Evolutionary conservation across 345 rosid genomes (phyloP).

Genomic region (Brassica nigra): DNA sequence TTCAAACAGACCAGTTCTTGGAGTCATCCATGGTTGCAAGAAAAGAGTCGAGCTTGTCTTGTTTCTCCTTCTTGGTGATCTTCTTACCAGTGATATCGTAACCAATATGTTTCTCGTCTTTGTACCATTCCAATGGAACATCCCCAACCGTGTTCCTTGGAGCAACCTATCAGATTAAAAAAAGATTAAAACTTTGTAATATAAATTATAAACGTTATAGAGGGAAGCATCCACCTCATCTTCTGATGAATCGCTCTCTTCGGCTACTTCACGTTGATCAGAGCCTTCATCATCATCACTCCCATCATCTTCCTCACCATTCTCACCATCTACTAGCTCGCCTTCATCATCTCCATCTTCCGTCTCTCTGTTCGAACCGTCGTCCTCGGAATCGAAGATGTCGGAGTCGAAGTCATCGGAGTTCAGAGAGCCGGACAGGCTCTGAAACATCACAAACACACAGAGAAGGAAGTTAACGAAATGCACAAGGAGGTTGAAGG

Average conservation of each 20-base stretch:
- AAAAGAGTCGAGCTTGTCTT: slow-evolving; percentile 75
- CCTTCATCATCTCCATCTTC: slow-evolving; percentile 48
- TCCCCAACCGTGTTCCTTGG: slow-evolving; percentile 88
- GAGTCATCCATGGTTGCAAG: slow-evolving; percentile 85
- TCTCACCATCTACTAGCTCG: slow-evolving; percentile 42
- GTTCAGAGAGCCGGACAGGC: slow-evolving; percentile 46
- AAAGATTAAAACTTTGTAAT: neutral
- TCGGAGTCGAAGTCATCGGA: slow-evolving; percentile 49
- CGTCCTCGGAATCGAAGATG: slow-evolving; percentile 44
- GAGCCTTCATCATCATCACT: slow-evolving; percentile 44
- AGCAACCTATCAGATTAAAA: slow-evolving; percentile 52
- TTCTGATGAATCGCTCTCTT: slow-evolving; percentile 93
- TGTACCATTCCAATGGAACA: slow-evolving; percentile 90
- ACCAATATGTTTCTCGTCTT: slow-evolving; percentile 89
- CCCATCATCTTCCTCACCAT: slow-evolving; percentile 43
- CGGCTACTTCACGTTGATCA: slow-evolving; percentile 52
- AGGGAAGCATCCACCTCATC: slow-evolving; percentile 60
- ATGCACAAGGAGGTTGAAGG: slow-evolving; percentile 10
- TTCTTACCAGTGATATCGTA: slow-evolving; percentile 81
- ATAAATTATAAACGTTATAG: neutral
- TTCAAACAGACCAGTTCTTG: slow-evolving; percentile 65
- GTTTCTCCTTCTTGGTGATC: slow-evolving; percentile 79
- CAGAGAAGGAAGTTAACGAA: neutral
- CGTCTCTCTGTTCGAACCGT: slow-evolving; percentile 37
- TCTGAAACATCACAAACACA: slow-evolving; percentile 34